Percentiles rank a stretch among this genome's conserved stretches.
Evolutionary conservation across 2,329 filamentous ascomycete species (phyloP).

Genomic region (Pseudogymnoascus sp.): DNA sequence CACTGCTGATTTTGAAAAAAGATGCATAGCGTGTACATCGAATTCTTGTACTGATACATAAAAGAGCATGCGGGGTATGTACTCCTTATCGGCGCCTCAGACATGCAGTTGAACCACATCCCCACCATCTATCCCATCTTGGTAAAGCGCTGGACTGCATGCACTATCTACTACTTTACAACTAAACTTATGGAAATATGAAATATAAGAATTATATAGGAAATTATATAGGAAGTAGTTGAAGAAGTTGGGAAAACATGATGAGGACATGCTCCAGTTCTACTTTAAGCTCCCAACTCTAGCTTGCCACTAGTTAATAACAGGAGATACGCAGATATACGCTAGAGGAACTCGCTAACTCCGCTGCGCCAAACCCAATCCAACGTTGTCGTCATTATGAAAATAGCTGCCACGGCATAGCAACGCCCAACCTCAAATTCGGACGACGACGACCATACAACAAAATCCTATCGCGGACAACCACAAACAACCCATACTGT

Average conservation of each 20-base stretch:
- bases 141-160: not conserved
- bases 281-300: not conserved
- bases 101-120: not conserved
- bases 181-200: not conserved
- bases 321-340: not conserved
- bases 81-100: not conserved
- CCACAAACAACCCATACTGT: not conserved
- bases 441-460: not conserved
- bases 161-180: not conserved
- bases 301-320: not conserved
- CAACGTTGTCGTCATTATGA: slow-evolving; percentile 1
- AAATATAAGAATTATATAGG: not conserved
- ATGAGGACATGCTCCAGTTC: not conserved
- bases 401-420: slow-evolving; percentile 5
- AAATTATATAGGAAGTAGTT: not conserved
- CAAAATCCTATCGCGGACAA: not conserved
- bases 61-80: not conserved
- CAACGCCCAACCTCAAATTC: not conserved
- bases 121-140: not conserved
- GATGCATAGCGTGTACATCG: not conserved
- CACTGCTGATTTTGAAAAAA: not conserved
- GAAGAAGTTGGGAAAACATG: not conserved
- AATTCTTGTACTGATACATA: not conserved
- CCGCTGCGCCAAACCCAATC: not conserved
- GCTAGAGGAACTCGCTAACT: not conserved